Percentiles rank a stretch among this genome's conserved stretches.
Evolutionary conservation across 768 basidiomycete species (phyloP).

Genomic region (Rhizopogon vesiculosus): DNA sequence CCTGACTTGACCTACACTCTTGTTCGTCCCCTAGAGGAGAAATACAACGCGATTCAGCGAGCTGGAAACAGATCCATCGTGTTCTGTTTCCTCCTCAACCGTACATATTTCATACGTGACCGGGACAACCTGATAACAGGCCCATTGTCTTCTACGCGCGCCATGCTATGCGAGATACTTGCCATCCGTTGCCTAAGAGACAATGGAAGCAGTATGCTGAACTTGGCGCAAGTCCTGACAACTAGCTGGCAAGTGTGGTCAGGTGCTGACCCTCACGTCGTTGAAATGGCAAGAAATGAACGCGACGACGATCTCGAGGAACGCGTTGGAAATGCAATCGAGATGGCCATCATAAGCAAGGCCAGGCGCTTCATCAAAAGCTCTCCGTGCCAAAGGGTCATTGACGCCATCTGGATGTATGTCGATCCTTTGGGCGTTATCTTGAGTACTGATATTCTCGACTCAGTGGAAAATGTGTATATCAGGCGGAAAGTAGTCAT

Average conservation of each 20-base stretch:
- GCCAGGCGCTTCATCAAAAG: conserved; percentile 89
- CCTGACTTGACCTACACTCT: conserved; percentile 92
- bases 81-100: conserved; percentile 86
- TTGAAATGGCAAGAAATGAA: conserved; percentile 57
- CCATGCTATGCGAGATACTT: conserved; percentile 84
- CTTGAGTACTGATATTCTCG: conserved; percentile 14
- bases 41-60: conserved; percentile 71
- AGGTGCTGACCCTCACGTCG: conserved; percentile 59
- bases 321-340: conserved; percentile 86
- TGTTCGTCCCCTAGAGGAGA: conserved; percentile 81
- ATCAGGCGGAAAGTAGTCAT: conserved; percentile 83
- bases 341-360: conserved; percentile 84
- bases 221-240: conserved; percentile 65
- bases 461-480: conserved; percentile 83
- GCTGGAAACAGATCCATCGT: conserved; percentile 78
- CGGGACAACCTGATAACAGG: conserved; percentile 58
- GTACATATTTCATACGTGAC: conserved; percentile 81
- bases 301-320: conserved; percentile 71
- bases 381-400: conserved; percentile 86
- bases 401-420: conserved; percentile 77
- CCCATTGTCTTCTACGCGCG: conserved; percentile 69
- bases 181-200: conserved; percentile 76
- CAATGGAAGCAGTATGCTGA: conserved; percentile 62
- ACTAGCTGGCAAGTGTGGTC: conserved; percentile 80
- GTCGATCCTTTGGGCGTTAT: conserved; percentile 14